Conservation (phyloP, 306 rosid species). For the Spatholobus suberectus region DNA sequence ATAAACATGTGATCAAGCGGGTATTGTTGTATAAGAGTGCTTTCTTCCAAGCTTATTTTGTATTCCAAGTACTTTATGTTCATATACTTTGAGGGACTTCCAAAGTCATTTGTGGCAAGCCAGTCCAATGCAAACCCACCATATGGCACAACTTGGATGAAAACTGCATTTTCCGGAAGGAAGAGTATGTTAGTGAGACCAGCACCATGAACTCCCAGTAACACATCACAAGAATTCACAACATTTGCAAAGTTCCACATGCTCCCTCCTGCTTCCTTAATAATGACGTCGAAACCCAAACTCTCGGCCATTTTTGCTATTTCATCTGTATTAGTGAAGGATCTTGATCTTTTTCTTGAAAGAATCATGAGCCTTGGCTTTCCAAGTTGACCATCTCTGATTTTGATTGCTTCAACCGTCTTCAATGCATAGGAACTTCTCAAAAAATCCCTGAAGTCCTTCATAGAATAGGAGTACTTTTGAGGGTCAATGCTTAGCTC, state of each 20-base stretch:
- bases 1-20: constrained; percentile 63
- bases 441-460: constrained; percentile 71
- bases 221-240: constrained; percentile 87
- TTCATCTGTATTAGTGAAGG: constrained; percentile 66
- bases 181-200: constrained; percentile 89
- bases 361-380: constrained; percentile 74
- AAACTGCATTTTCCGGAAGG: constrained; percentile 79
- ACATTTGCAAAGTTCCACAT: constrained; percentile 56
- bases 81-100: constrained; percentile 72
- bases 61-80: constrained; percentile 77
- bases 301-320: constrained; percentile 59
- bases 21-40: constrained; percentile 72
- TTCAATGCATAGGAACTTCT: constrained; percentile 63
- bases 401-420: constrained; percentile 52
- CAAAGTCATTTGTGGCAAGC: constrained; percentile 66
- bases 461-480: constrained; percentile 65
- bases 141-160: constrained; percentile 78
- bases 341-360: constrained; percentile 68
- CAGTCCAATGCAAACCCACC: constrained; percentile 65
- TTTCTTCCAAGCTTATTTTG: constrained; percentile 68
- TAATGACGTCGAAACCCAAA: constrained; percentile 67
- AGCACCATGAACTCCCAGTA: constrained; percentile 97
- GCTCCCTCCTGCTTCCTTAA: constrained; percentile 56
- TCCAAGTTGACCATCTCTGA: constrained; percentile 35
- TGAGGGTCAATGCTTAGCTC: constrained; percentile 73